A percentile compares a stretch with the other conserved stretches of the same genome.
These are phyloP conservation scores for Tetrahymena malaccensis DNA, from an alignment of 73 alveolate species.

Conservation along the genomic window DNA sequence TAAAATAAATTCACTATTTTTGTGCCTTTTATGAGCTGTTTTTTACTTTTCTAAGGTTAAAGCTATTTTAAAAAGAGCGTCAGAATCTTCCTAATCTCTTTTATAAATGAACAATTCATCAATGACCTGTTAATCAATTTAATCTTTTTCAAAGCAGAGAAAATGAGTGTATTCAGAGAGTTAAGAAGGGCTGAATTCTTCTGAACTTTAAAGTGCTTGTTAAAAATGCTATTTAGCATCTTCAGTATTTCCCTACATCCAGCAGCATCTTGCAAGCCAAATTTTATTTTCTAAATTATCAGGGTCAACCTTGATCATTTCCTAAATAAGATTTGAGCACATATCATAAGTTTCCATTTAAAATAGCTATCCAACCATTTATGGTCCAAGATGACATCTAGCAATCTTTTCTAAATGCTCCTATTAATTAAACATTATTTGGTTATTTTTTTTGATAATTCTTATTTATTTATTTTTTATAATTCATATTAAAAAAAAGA, in stretches of 20 bases:
- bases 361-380: background rate
- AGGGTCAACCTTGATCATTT: background rate
- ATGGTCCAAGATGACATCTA: background rate
- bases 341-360: background rate
- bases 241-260: background rate
- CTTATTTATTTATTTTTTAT: background rate
- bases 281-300: background rate
- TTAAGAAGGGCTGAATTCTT: background rate
- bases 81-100: background rate
- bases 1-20: background rate
- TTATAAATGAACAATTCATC: background rate
- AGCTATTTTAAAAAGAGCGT: background rate
- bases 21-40: background rate
- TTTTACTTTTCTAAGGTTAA: background rate
- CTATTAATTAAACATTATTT: background rate
- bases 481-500: no score
- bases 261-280: background rate
- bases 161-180: background rate
- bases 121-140: background rate
- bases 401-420: background rate
- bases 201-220: background rate
- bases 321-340: background rate
- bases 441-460: background rate
- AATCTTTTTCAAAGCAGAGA: background rate
- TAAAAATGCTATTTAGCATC: background rate